Conservation (phyloP, 768 basidiomycete genomes). For the Podaxis rugospora region DNA sequence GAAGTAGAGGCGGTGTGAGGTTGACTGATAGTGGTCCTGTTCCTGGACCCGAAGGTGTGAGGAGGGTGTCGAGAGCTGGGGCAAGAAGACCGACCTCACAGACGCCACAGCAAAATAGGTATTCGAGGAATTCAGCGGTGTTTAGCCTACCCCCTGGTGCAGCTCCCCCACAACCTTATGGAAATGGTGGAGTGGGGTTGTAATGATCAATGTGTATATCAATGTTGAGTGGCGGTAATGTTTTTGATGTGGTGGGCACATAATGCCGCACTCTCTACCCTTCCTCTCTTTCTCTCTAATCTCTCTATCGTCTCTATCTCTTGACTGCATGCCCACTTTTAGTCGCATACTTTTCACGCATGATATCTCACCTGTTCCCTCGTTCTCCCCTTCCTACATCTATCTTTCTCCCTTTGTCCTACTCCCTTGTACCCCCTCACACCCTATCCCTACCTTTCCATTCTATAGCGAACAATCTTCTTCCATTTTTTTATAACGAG, state of each 20-base stretch:
- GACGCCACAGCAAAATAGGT: slow-evolving; percentile 58
- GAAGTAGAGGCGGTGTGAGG: slow-evolving; percentile 60
- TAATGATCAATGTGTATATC: slow-evolving; percentile 10
- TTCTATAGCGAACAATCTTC: slow-evolving; percentile 3
- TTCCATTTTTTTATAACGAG: slow-evolving; percentile 6
- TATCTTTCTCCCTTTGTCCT: neutral
- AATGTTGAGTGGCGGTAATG: slow-evolving; percentile 3
- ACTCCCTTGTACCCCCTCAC: neutral
- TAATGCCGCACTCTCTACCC: slow-evolving; percentile 8
- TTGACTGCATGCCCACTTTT: slow-evolving; percentile 7
- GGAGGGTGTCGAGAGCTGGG: slow-evolving; percentile 66
- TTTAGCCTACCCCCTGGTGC: slow-evolving; percentile 70
- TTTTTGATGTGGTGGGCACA: slow-evolving; percentile 1
- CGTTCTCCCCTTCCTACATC: slow-evolving; percentile 6
- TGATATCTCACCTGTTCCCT: slow-evolving; percentile 13
- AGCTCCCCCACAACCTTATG: slow-evolving; percentile 51
- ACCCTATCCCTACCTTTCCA: neutral
- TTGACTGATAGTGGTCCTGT: slow-evolving; percentile 84
- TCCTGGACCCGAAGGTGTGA: slow-evolving; percentile 70
- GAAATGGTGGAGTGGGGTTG: slow-evolving; percentile 14
- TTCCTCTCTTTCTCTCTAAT: slow-evolving; percentile 4
- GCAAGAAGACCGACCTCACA: slow-evolving; percentile 60
- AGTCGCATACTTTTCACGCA: slow-evolving; percentile 7
- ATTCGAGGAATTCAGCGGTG: slow-evolving; percentile 56
- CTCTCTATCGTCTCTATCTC: slow-evolving; percentile 1